These are phyloP conservation scores for Vitis vinifera DNA, from an alignment of 164 flowering plant genomes.

Conservation along the genomic window DNA sequence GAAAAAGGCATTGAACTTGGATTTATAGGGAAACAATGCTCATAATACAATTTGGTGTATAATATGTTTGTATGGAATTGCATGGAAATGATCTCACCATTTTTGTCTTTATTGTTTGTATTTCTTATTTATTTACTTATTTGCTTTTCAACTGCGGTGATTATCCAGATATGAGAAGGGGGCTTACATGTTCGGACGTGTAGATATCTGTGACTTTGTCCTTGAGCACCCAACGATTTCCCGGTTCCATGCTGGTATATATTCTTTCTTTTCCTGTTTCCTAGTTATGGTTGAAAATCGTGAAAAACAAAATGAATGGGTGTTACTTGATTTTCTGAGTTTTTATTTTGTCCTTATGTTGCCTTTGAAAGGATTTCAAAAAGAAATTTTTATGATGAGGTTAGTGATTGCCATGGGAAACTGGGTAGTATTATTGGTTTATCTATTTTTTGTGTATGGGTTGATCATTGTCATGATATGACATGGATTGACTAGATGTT, in stretches of 20 bases:
- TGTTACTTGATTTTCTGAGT: background rate
- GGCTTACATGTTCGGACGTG: constrained; percentile 97
- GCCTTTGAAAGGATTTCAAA: too few species aligned
- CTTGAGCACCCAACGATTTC: constrained; percentile 96
- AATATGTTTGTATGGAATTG: too few species aligned
- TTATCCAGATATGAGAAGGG: constrained; percentile 69
- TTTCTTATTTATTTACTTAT: background rate
- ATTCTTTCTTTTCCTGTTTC: constrained; percentile 1
- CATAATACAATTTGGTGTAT: too few species aligned
- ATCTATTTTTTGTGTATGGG: too few species aligned
- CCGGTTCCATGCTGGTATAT: constrained; percentile 93
- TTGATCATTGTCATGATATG: too few species aligned
- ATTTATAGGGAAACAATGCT: too few species aligned
- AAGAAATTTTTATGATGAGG: too few species aligned
- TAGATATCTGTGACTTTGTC: constrained; percentile 82
- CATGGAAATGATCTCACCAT: background rate
- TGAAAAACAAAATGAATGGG: background rate
- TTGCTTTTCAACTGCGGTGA: constrained; percentile 6
- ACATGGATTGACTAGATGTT: too few species aligned
- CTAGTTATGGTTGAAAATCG: background rate
- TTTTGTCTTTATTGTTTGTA: background rate
- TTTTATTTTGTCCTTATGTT: background rate
- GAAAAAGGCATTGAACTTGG: too few species aligned
- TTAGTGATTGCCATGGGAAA: too few species aligned
- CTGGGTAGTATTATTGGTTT: too few species aligned